Evolutionary conservation across 768 basidiomycete species (phyloP), one percentile per base, ranked within the genome.

Genomic region (Calocybe indica): DNA sequence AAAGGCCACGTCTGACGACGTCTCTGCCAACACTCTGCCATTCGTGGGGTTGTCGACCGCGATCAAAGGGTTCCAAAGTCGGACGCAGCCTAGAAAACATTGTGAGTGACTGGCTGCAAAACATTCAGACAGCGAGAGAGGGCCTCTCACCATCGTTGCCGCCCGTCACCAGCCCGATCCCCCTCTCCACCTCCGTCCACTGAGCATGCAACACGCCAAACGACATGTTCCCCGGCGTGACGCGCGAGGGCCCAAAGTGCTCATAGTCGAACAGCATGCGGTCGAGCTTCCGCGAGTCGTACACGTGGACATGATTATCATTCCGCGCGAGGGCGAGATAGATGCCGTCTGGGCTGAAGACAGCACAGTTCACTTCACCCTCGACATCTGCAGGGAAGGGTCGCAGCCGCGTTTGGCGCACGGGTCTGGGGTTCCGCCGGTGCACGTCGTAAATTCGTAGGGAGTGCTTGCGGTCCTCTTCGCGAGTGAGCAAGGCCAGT

Each of bases 31-130:
- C 7, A 78, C 58, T 2, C 40, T 61, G 11, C 79, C 82, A 58
- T 82, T 79, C 3, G 53, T 48, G 2, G 61, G 56, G 43, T 70
- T 63, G 6, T 61, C 56, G 1, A 53, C 54, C 1, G 77, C 68
- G n/a, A 64, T 57, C 22, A 67, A 62, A 5, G 80, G 74, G 55
- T 86, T 75, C 85, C 85, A 88, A 33, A 85, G 53, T 28, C 84
- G 72, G 7, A 88, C 74, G 56, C 82, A 84, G n/a, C 85, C 85
- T 86, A 56, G 37, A 38, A 37, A 50, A 32, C 38, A 37, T 29
- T 29, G 52, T 33, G 60, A 41, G 14, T 13, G 11, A 40, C 39
- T 40, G 12, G n/a, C 9, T 33, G 39, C 28, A 48, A 37, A 30
- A 40, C 37, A 31, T 15, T 22, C 5, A 37, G 35, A 34, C 10